phyloP scores from a whole-genome alignment of 2,329 filamentous ascomycete species.

The Fusarium subglutinans region DNA sequence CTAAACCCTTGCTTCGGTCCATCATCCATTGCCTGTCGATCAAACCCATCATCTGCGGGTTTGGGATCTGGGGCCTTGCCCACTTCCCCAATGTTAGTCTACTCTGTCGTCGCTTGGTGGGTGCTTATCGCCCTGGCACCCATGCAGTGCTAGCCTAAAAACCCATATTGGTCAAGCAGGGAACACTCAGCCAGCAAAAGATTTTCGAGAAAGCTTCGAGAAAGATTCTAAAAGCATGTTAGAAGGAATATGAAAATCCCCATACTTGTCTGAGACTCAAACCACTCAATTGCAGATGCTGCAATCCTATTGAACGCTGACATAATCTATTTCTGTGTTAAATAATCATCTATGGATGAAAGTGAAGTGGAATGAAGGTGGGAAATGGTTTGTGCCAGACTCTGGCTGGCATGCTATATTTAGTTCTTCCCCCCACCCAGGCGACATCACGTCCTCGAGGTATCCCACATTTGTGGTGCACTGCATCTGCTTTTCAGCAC shows the following conservation, averaged over 20 bases:
- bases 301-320: neutral
- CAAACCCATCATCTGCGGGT: neutral
- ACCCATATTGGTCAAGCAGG: neutral
- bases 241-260: neutral
- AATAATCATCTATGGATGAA: neutral
- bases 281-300: neutral
- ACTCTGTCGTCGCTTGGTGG: neutral
- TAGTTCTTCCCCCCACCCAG: neutral
- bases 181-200: neutral
- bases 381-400: neutral
- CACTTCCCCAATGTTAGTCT: neutral
- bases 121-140: neutral
- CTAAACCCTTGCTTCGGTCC: neutral
- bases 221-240: neutral
- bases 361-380: neutral
- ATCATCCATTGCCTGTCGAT: neutral
- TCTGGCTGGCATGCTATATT: neutral
- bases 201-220: neutral
- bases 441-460: neutral
- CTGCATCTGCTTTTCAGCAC: neutral
- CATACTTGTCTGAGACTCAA: neutral
- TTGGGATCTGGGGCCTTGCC: neutral
- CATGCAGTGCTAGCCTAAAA: neutral
- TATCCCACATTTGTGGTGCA: neutral
- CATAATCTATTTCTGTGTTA: neutral